Evolutionary conservation across 441 rosid genomes (phyloP), one percentile per base, ranked within the genome.

Genomic region (Metrosideros polymorpha): DNA sequence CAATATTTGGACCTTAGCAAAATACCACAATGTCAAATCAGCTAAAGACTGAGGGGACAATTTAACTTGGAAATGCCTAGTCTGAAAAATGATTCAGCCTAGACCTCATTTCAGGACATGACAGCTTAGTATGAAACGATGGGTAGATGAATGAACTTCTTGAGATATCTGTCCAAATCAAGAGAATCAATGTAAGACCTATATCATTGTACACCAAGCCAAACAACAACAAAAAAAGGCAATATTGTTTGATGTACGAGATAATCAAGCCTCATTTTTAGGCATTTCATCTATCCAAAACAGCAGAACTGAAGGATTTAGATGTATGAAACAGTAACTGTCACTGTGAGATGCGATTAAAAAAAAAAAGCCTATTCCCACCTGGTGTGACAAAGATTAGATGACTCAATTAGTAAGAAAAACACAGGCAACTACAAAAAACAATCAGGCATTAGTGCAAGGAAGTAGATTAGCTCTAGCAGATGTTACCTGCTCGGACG

Each of bases 401-500:
- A 32, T 35, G 14, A 66, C 45, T 66, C 77, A 19, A 18, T 18
- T 32, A 32, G 25, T 9, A 63, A 35, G 45, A 19, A 66, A 32
- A 66, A 52, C 22, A 52, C 24, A 19, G 13, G 45, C 45, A 35
- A 7, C 9, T 32, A 66, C 45, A 5, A 39, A 71, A 71, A 71
- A 39, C 25, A 35, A 12, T 71, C 79, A 22, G 47, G 47, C 47
- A 10, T 71, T 39, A 71, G 47, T 39, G 47, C 45, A 71, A 39
- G 47, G 47, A 71, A 71, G n/a, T 71, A 71, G 79, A 35, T 39
- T 71, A 35, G 35, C 79, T 39, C 47, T 39, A 71, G n/a, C 79
- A 71, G 79, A 71, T 22, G 50, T 84, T 90, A 94, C 98, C 98
- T 91, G 96, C 66, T 94, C 96, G 84, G 93, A 89, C 55, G 95